Conservation (phyloP, 164 flowering plant genomes). For the Chloranthus sessilifolius region DNA sequence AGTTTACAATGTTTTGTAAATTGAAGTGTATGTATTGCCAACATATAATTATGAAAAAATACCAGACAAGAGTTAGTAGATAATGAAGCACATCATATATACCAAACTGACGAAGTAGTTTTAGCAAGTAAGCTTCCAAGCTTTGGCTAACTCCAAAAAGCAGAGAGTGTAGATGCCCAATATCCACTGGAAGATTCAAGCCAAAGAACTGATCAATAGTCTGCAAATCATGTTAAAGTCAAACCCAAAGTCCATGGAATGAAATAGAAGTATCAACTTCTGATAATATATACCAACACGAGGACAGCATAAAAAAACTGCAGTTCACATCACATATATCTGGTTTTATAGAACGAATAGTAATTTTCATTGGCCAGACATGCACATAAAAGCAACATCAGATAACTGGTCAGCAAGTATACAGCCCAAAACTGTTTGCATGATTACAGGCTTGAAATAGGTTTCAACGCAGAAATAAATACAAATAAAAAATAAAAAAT, state of each 20-base stretch:
- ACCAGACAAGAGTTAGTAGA: background rate
- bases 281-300: too few species aligned
- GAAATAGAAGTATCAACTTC: too few species aligned
- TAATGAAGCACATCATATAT: background rate
- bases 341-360: too few species aligned
- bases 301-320: too few species aligned
- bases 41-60: background rate
- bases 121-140: conserved; percentile 63
- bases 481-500: too few species aligned
- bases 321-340: too few species aligned
- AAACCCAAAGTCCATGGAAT: background rate
- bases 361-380: too few species aligned
- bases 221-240: conserved; percentile 50
- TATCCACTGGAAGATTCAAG: conserved; percentile 64
- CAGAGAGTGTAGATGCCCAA: conserved; percentile 72
- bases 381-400: too few species aligned
- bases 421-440: too few species aligned
- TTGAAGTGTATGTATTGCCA: background rate
- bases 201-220: conserved; percentile 74
- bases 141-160: conserved; percentile 57
- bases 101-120: conserved; percentile 58
- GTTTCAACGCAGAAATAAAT: too few species aligned
- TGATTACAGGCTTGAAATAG: too few species aligned
- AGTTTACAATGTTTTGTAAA: background rate
- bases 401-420: too few species aligned